Evolutionary conservation across 768 basidiomycete species (phyloP), one percentile per base, ranked within the genome.

Genomic region (Agaricus subrufescens): DNA sequence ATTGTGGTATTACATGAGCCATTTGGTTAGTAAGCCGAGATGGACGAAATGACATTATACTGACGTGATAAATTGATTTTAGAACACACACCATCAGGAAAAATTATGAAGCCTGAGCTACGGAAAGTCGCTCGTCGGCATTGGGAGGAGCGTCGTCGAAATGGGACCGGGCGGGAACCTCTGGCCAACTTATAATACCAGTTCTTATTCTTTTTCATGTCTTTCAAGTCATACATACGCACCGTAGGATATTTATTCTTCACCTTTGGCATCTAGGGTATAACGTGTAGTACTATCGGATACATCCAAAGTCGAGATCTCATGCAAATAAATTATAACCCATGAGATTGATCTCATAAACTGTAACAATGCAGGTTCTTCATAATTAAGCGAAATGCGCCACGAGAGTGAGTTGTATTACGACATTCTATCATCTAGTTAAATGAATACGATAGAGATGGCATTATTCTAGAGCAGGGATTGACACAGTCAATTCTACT

Each of bases 11-110:
- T 69, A 29, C 69, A 77, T 48, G 65, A 74, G 31, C 73, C 77
- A 3, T 77, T 85, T 52, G 76, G 81, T 83, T 61, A 65, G 75
- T 65, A 29, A 29, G 9, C 48, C 10, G n/a, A 7, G 26, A 14
- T 4, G 14, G 34, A 19, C 7, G 19, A 29, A 11, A 23, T 8
- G 50, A 10, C 51, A 23, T 46, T 12, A 27, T 10, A 52, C 23
- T 23, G 19, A 25, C 25, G 27, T 27, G 42, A 27, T 55, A 26
- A 50, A 55, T 15, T 25, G 31, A 51, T 56, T 47, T 45, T 51
- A 83, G 82, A 74, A 55, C 75, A 76, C 54, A 85, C 81, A 7
- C 80, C 83, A n/a, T 78, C 82, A 12, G 81, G 81, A 19, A 84
- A 84, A 63, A 79, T 83, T 27, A 73, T 81, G 38, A 85, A 85